Base-by-base conservation (phyloP, 2,329 filamentous ascomycete species). In the Hansfordia pulvinata region DNA sequence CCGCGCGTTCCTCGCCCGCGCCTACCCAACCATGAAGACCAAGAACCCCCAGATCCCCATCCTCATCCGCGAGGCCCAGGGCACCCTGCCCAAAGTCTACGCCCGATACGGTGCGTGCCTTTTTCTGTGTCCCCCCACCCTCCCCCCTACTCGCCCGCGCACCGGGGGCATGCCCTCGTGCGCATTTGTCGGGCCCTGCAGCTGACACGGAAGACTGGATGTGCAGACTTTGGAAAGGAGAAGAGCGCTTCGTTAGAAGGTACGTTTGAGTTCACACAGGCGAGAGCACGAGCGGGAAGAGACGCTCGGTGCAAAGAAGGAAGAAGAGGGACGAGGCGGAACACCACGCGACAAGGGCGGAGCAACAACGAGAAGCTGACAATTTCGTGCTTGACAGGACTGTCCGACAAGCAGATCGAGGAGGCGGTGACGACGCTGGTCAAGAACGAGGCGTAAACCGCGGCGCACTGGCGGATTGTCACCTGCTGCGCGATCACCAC, bases 1-100 rank as follows among this genome's bases (percentile, higher is more conserved):
- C 37, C 94, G 90, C 54, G 76, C 80, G 17, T 98, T 98, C 60
- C 68, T 98, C 40, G 78, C 77, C 38, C 75, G 83, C 52, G 76
- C 85, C 40, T 98, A 98, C 58, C 90, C 90, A 24, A 90, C 82
- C 33, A 96, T 98, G 88, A 98, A 98, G 75, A 92, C 93, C 68
- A 82, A 88, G 69, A 98, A 98, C 64, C 90, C 90, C 30, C 64
- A 81, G 56, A 86, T 71, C 25, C 90, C 90, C 29, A 96, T 98
- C 57, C 65, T 98, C 64, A 76, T 98, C 47, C 82, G 90, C 50
- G 90, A 96, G 64, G 90, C 88, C 28, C 62, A 72, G 42, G 84
- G 82, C 47, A 83, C 82, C 29, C 62, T 80, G 51, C 88, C 90
- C 37, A 79, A 74, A 54, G 73, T 98, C 37, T 96, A 79, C 56